These are phyloP conservation scores for Fomitopsis palustris DNA, from an alignment of 1,284 basidiomycete genomes.

Conservation along the genomic window DNA sequence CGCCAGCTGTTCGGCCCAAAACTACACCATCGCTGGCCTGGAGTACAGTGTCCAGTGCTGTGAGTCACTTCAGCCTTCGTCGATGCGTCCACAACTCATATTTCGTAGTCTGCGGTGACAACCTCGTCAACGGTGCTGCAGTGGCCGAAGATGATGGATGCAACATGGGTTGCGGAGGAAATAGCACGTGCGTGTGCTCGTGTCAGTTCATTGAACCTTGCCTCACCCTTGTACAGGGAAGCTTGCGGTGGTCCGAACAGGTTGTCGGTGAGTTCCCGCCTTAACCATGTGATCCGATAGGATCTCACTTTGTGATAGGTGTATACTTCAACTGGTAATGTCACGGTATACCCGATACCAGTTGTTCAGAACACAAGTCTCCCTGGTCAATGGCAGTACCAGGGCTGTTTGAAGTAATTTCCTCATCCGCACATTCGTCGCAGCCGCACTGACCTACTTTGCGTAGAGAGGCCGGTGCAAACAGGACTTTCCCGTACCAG, in stretches of 20 bases:
- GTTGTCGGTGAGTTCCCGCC: slow-evolving; percentile 41
- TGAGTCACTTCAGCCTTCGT: slow-evolving; percentile 5
- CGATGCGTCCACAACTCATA: background rate
- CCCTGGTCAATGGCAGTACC: slow-evolving; percentile 60
- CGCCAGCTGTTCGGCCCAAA: slow-evolving; percentile 27
- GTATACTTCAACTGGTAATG: slow-evolving; percentile 49
- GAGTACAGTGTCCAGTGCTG: slow-evolving; percentile 54
- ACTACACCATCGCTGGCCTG: slow-evolving; percentile 37
- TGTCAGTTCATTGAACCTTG: background rate
- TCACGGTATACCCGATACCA: slow-evolving; percentile 59
- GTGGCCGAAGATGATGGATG: slow-evolving; percentile 48
- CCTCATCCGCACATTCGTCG: background rate
- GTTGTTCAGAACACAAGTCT: slow-evolving; percentile 48
- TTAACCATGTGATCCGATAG: background rate
- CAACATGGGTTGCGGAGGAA: slow-evolving; percentile 65
- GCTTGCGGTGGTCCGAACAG: slow-evolving; percentile 68
- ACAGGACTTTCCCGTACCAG: slow-evolving; percentile 56
- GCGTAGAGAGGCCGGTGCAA: slow-evolving; percentile 30
- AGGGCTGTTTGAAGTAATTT: slow-evolving; percentile 62
- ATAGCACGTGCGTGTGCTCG: slow-evolving; percentile 44
- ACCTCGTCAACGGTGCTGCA: slow-evolving; percentile 55
- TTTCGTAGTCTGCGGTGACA: slow-evolving; percentile 53
- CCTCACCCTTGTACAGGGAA: slow-evolving; percentile 38
- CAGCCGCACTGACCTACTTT: background rate
- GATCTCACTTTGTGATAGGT: slow-evolving; percentile 27